These are phyloP conservation scores for Pilobolus umbonatus DNA, from an alignment of 192 early-diverging fungal species.

Conservation along the genomic window DNA sequence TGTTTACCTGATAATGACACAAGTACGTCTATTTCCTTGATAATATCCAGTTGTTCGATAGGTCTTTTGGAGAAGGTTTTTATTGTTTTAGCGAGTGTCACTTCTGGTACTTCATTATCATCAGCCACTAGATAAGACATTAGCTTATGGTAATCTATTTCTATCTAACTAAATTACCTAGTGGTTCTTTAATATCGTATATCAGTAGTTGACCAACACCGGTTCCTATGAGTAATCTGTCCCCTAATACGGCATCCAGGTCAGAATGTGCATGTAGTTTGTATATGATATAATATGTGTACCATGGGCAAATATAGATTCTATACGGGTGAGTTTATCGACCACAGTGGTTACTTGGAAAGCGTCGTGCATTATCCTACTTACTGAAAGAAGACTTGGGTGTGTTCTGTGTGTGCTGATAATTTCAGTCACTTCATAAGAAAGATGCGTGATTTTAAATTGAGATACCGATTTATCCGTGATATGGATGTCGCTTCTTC, in stretches of 20 bases:
- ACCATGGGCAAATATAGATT: conserved; percentile 66
- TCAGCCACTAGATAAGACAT: conserved; percentile 27
- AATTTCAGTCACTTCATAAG: too few relatives aligned
- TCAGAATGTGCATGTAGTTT: neutral
- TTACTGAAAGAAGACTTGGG: too few relatives aligned
- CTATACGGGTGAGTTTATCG: conserved; percentile 68
- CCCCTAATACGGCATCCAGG: conserved; percentile 40
- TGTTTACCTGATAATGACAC: conserved; percentile 58
- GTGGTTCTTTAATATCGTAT: conserved; percentile 58
- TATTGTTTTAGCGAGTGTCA: conserved; percentile 59
- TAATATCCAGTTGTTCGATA: conserved; percentile 69
- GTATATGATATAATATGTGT: too few relatives aligned
- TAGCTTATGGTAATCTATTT: too few relatives aligned
- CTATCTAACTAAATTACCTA: conserved; percentile 31
- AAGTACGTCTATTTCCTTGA: conserved; percentile 68
- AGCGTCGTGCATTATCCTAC: conserved; percentile 73
- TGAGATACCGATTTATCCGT: too few relatives aligned
- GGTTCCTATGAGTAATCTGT: conserved; percentile 71
- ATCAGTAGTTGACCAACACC: conserved; percentile 60
- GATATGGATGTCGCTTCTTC: too few relatives aligned
- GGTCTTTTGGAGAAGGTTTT: conserved; percentile 66
- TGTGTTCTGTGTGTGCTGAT: too few relatives aligned
- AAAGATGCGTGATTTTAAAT: too few relatives aligned
- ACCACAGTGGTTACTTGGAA: conserved; percentile 71
- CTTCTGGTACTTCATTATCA: conserved; percentile 45